Evolutionary conservation across 2,329 filamentous ascomycete genomes (phyloP).

Genomic region (Fusarium pseudonygamai): DNA sequence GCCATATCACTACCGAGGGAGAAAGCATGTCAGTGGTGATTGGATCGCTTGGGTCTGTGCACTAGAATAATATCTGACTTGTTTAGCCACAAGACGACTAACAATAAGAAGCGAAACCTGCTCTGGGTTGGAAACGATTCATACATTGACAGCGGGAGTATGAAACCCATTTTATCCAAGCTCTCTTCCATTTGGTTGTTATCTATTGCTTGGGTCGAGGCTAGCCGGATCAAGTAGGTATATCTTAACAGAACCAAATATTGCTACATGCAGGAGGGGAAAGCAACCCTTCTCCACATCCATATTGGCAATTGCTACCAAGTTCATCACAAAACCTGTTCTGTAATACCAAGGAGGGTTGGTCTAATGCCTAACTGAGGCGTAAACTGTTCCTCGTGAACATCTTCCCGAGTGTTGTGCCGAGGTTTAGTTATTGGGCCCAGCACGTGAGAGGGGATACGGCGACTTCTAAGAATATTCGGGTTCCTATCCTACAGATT

Average conservation of each 20-base stretch:
- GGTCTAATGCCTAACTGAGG: neutral
- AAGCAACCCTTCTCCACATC: neutral
- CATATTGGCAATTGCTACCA: neutral
- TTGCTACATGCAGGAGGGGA: neutral
- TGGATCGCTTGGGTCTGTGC: fast-evolving
- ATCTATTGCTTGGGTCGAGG: fast-evolving
- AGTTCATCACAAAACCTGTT: neutral
- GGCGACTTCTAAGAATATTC: fast-evolving
- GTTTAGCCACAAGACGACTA: no score
- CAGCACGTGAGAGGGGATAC: neutral
- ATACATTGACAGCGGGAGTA: fast-evolving
- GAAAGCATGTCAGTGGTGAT: fast-evolving
- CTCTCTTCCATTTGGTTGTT: fast-evolving
- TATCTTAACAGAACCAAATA: neutral
- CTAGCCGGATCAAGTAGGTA: neutral
- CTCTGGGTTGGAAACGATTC: no score
- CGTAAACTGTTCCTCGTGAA: neutral
- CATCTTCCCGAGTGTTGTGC: neutral
- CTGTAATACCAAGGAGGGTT: fast-evolving
- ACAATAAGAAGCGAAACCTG: no score
- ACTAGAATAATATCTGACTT: neutral
- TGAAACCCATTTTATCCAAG: fast-evolving
- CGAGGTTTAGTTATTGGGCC: neutral
- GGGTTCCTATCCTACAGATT: fast-evolving
- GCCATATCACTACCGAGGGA: neutral